phyloP scores from a whole-genome alignment of 192 early-diverging fungal species.

The Linnemannia schmuckeri region DNA sequence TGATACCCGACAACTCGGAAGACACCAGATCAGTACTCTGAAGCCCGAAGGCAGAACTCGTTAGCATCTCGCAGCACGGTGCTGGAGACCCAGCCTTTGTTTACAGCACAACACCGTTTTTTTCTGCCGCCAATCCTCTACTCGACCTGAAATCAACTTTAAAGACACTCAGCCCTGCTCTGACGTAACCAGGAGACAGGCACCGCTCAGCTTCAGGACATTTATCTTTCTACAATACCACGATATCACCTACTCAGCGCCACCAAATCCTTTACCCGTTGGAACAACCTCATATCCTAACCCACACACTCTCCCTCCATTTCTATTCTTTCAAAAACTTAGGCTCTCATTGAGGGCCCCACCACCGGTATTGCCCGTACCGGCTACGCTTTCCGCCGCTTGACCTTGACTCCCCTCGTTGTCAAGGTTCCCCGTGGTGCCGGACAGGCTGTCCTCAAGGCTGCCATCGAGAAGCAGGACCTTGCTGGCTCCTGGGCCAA shows the following conservation, averaged over 20 bases:
- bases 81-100: not conserved
- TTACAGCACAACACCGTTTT: not conserved
- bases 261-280: not conserved
- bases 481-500: slow-evolving; percentile 85
- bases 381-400: slow-evolving; percentile 89
- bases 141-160: too few species aligned
- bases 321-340: not conserved
- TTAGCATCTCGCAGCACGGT: not conserved
- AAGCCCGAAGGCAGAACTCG: not conserved
- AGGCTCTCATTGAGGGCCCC: slow-evolving; percentile 97
- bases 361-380: slow-evolving; percentile 94
- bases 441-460: slow-evolving; percentile 81
- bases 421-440: slow-evolving; percentile 84
- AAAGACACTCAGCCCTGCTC: too few species aligned
- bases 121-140: too few species aligned
- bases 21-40: not conserved
- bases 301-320: not conserved
- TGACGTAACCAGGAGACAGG: too few species aligned
- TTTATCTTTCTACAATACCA: not conserved
- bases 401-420: slow-evolving; percentile 91
- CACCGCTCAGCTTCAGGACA: not conserved
- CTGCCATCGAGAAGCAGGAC: slow-evolving; percentile 88
- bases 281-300: not conserved
- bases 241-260: not conserved
- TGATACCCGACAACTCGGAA: not conserved